Evolutionary conservation across 768 basidiomycete species (phyloP).

Genomic region (Agaricus subrufescens): DNA sequence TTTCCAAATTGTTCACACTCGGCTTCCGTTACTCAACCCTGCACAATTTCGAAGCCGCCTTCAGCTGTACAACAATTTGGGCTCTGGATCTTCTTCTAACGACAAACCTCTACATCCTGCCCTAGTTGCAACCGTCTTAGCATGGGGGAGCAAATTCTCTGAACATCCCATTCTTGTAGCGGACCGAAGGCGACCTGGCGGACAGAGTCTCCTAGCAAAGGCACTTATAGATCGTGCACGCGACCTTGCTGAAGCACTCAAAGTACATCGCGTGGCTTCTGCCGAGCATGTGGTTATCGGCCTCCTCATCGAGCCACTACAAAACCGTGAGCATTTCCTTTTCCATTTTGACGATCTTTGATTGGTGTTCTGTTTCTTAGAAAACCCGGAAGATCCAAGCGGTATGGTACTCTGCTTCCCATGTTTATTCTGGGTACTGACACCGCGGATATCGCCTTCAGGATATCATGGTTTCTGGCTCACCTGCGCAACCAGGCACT

Average conservation of each 20-base stretch:
- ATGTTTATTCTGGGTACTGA: neutral
- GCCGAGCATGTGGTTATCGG: conserved; percentile 80
- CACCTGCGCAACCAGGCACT: conserved; percentile 68
- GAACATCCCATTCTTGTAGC: conserved; percentile 81
- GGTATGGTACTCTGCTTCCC: conserved; percentile 37
- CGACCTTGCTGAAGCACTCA: conserved; percentile 82
- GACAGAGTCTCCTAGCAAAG: conserved; percentile 75
- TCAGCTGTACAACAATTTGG: conserved; percentile 33
- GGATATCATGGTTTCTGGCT: conserved; percentile 88
- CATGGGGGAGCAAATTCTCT: conserved; percentile 92
- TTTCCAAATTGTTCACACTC: conserved; percentile 88
- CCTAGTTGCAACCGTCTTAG: conserved; percentile 80
- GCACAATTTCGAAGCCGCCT: conserved; percentile 73
- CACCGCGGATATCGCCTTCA: conserved; percentile 23
- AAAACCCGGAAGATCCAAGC: conserved; percentile 67
- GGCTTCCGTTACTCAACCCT: conserved; percentile 84
- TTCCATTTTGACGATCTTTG: conserved; percentile 6
- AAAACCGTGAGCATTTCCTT: conserved; percentile 68
- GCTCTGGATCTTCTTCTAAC: conserved; percentile 16
- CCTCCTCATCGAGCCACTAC: conserved; percentile 76
- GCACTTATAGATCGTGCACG: conserved; percentile 75
- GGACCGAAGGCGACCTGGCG: conserved; percentile 66
- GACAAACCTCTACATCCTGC: conserved; percentile 60
- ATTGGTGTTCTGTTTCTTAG: conserved; percentile 29
- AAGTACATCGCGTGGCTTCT: conserved; percentile 77